Base-by-base conservation (phyloP, 352 stramenopile species). In the Globisporangium spinosum region DNA sequence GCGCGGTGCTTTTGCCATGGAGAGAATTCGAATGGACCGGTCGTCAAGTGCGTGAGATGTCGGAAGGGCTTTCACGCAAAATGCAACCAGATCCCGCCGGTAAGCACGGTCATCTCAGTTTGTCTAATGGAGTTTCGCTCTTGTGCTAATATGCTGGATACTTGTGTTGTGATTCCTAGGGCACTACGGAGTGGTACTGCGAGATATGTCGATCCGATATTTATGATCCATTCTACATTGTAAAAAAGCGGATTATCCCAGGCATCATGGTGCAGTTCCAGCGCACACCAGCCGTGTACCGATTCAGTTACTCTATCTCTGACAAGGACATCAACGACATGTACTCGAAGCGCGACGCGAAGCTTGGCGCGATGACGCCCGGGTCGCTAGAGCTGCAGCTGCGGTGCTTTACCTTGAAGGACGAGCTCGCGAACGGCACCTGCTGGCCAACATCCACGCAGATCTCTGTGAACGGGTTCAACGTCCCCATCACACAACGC, bases 321-420 rank as follows among this genome's bases (percentile, higher is more conserved):
- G 83, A 92, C 79, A 78, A 77, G 25, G 87, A 95, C 47, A 73
- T 95, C 13, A 90, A 87, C 71, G 78, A 85, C 23, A 77, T 93
- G 69, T 90, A 90, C 72, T 65, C 72, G 54, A 77, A 79, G 29
- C 74, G 80, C 32, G 83, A 90, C 29, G 71, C 72, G 0, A 85
- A 82, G 43, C 70, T 77, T 34, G 77, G 77, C 13, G 64, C 72
- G 6, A 89, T 90, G 82, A 82, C 77, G 20, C 75, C 81, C 0
- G 84, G 86, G 23, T 79, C 69, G 3, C 73, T 84, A n/a, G 86
- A 94, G 70, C 76, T 95, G 15, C 87, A 95, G 54, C 65, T 95
- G 51, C 87, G 87, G 13, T 93, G 83, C 61, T 95, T 95, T 64
- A 68, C 78, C 0, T 45, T 93, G 32, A 93, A 93, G 55, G 85